A percentile compares a stretch with the other conserved stretches of the same genome.
Evolutionary conservation across 441 rosid genomes (phyloP).

Genomic region (Jatropha multifida): DNA sequence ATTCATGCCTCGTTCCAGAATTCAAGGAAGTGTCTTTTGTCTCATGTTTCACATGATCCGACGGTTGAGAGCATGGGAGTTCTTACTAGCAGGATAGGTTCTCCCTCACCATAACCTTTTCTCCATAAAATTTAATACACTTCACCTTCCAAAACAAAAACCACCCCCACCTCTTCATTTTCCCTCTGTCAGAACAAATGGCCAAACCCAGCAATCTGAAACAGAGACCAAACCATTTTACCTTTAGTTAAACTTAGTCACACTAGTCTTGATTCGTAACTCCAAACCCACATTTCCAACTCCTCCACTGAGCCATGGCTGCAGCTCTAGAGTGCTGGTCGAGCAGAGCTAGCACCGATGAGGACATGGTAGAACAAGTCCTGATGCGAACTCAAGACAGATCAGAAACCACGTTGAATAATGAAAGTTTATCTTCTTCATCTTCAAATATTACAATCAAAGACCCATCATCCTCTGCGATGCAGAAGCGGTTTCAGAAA

Average conservation of each 20-base stretch:
- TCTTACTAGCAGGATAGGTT: neutral
- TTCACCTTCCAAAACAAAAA: constrained; percentile 11
- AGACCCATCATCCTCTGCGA: constrained; percentile 46
- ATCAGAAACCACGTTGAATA: constrained; percentile 51
- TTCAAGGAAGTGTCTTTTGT: neutral
- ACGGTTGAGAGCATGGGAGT: neutral
- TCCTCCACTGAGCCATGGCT: constrained; percentile 43
- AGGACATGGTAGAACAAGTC: constrained; percentile 91
- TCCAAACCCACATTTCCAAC: neutral
- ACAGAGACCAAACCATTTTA: neutral
- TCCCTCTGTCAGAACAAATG: constrained; percentile 14
- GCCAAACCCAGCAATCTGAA: constrained; percentile 11
- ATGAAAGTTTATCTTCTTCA: neutral
- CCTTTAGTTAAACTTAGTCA: neutral
- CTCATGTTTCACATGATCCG: neutral
- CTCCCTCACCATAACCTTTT: neutral
- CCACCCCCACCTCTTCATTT: neutral
- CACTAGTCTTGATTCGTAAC: neutral
- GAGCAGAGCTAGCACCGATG: constrained; percentile 74
- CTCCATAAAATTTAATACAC: constrained; percentile 8
- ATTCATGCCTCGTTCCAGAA: neutral
- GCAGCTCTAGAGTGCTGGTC: constrained; percentile 97
- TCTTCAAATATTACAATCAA: constrained; percentile 24
- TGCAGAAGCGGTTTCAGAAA: constrained; percentile 81
- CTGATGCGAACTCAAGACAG: constrained; percentile 79